Percentiles rank a stretch among this genome's conserved stretches.
Conservation (phyloP, 208 protist species). For the Leishmania guyanensis region DNA sequence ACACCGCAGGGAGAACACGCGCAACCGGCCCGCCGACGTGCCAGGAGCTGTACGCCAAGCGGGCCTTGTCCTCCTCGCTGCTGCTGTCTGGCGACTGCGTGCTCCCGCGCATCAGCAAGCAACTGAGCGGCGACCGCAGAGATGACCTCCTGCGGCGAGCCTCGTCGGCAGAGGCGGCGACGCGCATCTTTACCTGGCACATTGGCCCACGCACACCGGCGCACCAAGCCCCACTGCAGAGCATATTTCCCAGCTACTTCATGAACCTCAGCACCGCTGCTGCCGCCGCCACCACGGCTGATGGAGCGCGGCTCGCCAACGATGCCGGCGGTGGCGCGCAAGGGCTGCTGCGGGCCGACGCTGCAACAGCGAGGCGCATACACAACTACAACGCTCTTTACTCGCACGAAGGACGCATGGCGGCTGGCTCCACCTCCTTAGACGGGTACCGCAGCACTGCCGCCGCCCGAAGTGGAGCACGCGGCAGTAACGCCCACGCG, state of each 20-base stretch:
- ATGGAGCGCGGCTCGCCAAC: background rate
- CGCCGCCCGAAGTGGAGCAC: background rate
- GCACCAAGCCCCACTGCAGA: conserved; percentile 10
- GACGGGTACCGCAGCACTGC: background rate
- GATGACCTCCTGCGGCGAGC: conserved; percentile 1
- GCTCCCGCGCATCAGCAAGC: conserved; percentile 2
- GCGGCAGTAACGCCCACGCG: background rate
- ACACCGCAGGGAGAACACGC: background rate
- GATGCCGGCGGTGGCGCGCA: background rate
- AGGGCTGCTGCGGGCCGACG: background rate
- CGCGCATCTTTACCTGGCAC: conserved; percentile 1
- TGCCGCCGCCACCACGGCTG: background rate
- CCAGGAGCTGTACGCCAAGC: conserved; percentile 1
- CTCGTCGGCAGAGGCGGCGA: background rate
- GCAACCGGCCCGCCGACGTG: background rate
- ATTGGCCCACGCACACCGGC: conserved; percentile 9
- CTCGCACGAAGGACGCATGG: background rate
- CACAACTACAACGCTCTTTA: conserved; percentile 4
- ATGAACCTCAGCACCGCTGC: conserved; percentile 4
- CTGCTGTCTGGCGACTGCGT: background rate
- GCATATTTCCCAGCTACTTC: background rate
- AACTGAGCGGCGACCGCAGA: background rate
- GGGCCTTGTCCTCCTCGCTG: background rate
- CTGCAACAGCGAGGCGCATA: conserved; percentile 2
- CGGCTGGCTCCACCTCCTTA: background rate